These are phyloP conservation scores for Colletotrichum liriopes DNA, from an alignment of 2,329 filamentous ascomycete genomes.

Conservation along the genomic window DNA sequence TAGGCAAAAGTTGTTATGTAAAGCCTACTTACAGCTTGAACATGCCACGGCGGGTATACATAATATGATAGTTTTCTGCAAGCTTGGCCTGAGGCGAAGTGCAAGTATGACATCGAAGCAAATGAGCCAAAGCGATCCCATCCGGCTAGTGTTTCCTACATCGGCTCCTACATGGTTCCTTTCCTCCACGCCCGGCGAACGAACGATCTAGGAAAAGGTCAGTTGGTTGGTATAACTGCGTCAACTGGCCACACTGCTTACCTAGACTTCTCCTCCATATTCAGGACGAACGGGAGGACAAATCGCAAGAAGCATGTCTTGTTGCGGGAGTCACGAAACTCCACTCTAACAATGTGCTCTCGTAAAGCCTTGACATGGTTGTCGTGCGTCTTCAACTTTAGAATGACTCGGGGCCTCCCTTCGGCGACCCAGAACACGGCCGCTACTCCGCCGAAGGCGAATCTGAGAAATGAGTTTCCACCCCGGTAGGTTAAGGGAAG, in stretches of 20 bases:
- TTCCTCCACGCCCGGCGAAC: neutral
- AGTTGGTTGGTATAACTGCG: neutral
- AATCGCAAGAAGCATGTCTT: neutral
- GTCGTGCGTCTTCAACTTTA: neutral
- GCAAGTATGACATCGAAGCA: neutral
- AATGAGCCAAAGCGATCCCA: neutral
- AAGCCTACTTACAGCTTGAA: too few species aligned
- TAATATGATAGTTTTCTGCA: neutral
- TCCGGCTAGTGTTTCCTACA: neutral
- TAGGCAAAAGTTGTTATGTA: too few species aligned
- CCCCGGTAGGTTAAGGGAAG: neutral
- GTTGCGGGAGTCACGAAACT: neutral
- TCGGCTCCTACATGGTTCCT: neutral
- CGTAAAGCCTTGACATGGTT: neutral
- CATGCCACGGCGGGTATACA: neutral
- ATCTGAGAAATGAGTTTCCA: neutral
- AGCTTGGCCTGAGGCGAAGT: neutral
- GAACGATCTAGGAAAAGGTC: neutral
- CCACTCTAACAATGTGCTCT: too few species aligned
- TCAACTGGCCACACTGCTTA: neutral
- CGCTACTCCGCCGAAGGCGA: neutral
- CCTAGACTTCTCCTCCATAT: neutral
- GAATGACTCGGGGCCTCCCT: neutral
- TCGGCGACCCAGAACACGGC: neutral
- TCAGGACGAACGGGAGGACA: neutral